Base-by-base conservation (phyloP, 805 yeast species). In the Torulaspora franciscae region DNA sequence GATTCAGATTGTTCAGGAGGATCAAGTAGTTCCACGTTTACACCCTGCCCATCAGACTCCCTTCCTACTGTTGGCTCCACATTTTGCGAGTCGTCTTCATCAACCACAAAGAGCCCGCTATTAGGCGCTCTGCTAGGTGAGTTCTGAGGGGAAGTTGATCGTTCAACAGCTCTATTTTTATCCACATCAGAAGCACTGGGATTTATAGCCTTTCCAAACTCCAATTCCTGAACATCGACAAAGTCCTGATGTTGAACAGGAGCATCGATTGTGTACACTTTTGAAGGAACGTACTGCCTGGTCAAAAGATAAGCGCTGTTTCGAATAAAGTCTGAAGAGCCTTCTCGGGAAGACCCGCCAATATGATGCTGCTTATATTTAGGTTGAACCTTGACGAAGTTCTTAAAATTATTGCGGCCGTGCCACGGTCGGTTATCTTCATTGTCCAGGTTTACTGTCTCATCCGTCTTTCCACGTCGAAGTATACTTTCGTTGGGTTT, bases 401-500 rank as follows among this genome's bases (percentile, higher is more conserved):
- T 58, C 43, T 73, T 73, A 48, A 66, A 72, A 48, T 72, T 71
- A 46, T 64, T 70, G 9, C 74, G 49, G 1, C 57, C 61, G 15
- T 51, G 42, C 67, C 70, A 63, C 13, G 50, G 52, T 1, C 49
- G 45, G 30, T 48, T 45, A 17, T 29, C 32, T 25, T 39, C 45
- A 11, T 7, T 30, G 11, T 27, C 32, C n/a, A 39, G 22, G 9
- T 26, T 34, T 9, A 8, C 41, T 10, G 10, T 27, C 8, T 24
- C 15, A 4, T 19, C 17, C 10, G 6, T 14, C 15, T 36, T 32
- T 11, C 57, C 38, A 4, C 47, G 42, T 13, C 56, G 52, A 6
- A 65, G 27, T 2, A 61, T 55, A 5, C 51, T 45, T 1, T 55
- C 49, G 42, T 68, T 53, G 1, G 42, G 27, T 30, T 54, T 73